Evolutionary conservation across 2,329 filamentous ascomycete species (phyloP).

Genomic region (Paecilomyces formosus): DNA sequence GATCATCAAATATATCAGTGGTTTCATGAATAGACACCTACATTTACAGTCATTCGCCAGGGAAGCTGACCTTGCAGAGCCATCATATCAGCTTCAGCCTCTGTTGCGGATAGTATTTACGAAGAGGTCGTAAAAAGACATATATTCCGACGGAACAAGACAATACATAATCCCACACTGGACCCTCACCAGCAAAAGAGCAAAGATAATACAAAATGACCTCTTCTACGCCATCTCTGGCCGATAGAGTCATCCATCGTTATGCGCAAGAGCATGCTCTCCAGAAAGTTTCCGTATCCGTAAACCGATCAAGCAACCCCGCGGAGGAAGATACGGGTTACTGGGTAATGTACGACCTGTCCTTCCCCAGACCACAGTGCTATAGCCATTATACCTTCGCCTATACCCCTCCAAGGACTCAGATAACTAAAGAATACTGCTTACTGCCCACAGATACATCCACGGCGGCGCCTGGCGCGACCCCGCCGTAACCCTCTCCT

Average conservation of each 20-base stretch:
- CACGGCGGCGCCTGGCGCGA: conserved; percentile 46
- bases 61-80: too few relatives aligned
- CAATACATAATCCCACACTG: background rate
- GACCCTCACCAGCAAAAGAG: background rate
- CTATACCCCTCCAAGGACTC: background rate
- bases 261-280: conserved; percentile 20
- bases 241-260: conserved; percentile 15
- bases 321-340: conserved; percentile 17
- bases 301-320: conserved; percentile 5
- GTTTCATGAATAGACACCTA: too few relatives aligned
- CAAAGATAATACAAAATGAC: background rate
- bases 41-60: too few relatives aligned
- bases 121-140: too few relatives aligned
- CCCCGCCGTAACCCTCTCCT: conserved; percentile 28
- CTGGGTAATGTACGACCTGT: conserved; percentile 32
- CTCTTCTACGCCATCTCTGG: conserved; percentile 1
- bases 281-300: conserved; percentile 26
- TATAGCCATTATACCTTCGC: background rate
- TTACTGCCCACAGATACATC: conserved; percentile 28
- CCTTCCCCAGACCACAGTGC: background rate
- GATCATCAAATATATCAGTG: too few relatives aligned
- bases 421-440: background rate
- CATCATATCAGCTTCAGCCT: too few relatives aligned
- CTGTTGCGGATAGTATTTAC: too few relatives aligned
- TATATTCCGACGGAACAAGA: background rate